phyloP scores from a whole-genome alignment of 2,329 filamentous ascomycete species.

The Venturia nashicola region DNA sequence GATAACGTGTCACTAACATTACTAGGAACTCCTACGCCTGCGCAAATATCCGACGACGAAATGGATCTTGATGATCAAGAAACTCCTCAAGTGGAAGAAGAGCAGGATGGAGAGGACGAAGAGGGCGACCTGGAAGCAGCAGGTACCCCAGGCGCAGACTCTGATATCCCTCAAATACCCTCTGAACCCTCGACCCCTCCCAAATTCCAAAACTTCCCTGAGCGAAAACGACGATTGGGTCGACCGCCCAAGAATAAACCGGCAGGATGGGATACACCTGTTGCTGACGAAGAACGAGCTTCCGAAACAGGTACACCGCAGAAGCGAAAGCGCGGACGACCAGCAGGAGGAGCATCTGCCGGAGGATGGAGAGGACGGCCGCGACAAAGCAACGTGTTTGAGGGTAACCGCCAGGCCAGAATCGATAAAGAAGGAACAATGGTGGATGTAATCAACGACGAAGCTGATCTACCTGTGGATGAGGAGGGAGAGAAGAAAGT shows the following conservation, averaged over 20 bases:
- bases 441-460: conserved; percentile 82
- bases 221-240: conserved; percentile 63
- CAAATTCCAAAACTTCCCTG: conserved; percentile 45
- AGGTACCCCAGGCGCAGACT: conserved; percentile 32
- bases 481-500: conserved; percentile 86
- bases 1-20: neutral
- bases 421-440: conserved; percentile 91
- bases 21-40: conserved; percentile 10
- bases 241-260: conserved; percentile 76
- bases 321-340: conserved; percentile 37
- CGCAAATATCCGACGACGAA: conserved; percentile 8
- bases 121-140: conserved; percentile 37
- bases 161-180: conserved; percentile 22
- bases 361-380: conserved; percentile 58
- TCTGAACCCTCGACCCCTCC: conserved; percentile 29
- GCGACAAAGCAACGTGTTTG: conserved; percentile 59
- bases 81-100: neutral
- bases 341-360: conserved; percentile 27
- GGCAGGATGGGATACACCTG: conserved; percentile 55
- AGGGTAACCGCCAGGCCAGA: neutral
- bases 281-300: conserved; percentile 32
- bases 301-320: conserved; percentile 37
- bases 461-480: conserved; percentile 80
- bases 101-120: conserved; percentile 16
- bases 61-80: conserved; percentile 6